Percentiles rank a stretch among this genome's conserved stretches.
Evolutionary conservation across 306 rosid genomes (phyloP).

Genomic region (Rubus parviflorus): DNA sequence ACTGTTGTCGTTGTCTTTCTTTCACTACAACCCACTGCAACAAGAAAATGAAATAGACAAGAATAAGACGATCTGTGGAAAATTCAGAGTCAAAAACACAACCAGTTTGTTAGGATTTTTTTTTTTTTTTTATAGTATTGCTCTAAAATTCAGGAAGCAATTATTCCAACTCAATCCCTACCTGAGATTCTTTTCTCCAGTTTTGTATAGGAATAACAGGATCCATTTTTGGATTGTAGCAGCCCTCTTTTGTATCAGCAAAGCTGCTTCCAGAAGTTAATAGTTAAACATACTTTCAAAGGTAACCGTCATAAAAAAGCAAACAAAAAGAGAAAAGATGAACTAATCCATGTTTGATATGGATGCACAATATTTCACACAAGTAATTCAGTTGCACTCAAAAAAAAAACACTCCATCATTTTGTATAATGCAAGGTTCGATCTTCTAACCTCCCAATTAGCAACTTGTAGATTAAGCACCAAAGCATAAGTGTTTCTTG

Average conservation of each 20-base stretch:
- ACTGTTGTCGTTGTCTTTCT: conserved; percentile 66
- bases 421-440: too few species aligned
- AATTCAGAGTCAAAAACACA: neutral
- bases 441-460: too few species aligned
- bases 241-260: conserved; percentile 93
- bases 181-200: conserved; percentile 99
- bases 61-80: conserved; percentile 30
- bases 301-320: neutral
- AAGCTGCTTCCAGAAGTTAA: conserved; percentile 55
- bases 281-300: neutral
- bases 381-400: neutral
- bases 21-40: conserved; percentile 88
- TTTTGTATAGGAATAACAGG: conserved; percentile 78
- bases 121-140: conserved; percentile 13
- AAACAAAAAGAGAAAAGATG: neutral
- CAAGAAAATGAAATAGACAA: conserved; percentile 17
- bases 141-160: conserved; percentile 26
- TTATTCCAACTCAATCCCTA: conserved; percentile 26
- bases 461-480: too few species aligned
- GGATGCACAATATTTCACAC: neutral
- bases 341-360: neutral
- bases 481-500: too few species aligned
- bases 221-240: conserved; percentile 93
- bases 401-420: too few species aligned
- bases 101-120: conserved; percentile 16